Evolutionary conservation across 2,329 filamentous ascomycete genomes (phyloP).

Genomic region (Penicillium fuscoglaucum): DNA sequence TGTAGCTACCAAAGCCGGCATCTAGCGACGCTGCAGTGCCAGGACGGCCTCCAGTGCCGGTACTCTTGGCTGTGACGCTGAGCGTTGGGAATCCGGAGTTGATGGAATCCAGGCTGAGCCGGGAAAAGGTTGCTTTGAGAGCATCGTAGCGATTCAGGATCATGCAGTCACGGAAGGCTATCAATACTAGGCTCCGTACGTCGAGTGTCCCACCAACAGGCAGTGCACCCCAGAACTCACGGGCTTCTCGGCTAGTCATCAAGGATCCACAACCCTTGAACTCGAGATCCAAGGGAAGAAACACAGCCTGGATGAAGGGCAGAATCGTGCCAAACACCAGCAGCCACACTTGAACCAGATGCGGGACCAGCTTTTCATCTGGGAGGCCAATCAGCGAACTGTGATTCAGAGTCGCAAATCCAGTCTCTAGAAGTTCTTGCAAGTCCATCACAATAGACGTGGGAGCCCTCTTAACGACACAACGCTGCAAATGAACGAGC

Average conservation of each 20-base stretch:
- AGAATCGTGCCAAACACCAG: constrained; percentile 87
- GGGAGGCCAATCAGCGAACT: constrained; percentile 69
- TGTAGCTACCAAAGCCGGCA: constrained; percentile 73
- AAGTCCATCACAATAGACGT: constrained; percentile 63
- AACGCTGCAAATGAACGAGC: constrained; percentile 61
- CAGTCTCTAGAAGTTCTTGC: constrained; percentile 63
- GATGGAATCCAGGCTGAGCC: constrained; percentile 80
- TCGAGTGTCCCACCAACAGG: constrained; percentile 67
- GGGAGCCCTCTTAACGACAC: constrained; percentile 61
- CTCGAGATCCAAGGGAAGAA: constrained; percentile 88
- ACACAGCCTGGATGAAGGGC: constrained; percentile 93
- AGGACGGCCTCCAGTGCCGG: constrained; percentile 56
- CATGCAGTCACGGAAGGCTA: constrained; percentile 83
- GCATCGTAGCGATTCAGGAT: constrained; percentile 86
- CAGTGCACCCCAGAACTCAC: constrained; percentile 78
- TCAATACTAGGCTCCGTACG: constrained; percentile 82
- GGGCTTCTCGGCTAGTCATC: constrained; percentile 74
- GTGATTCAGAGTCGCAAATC: constrained; percentile 83
- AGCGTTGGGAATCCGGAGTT: constrained; percentile 50
- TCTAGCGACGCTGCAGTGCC: constrained; percentile 76
- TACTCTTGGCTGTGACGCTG: constrained; percentile 44
- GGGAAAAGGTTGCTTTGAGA: constrained; percentile 85
- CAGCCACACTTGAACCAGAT: constrained; percentile 91
- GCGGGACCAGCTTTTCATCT: constrained; percentile 85
- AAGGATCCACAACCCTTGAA: constrained; percentile 82